phyloP scores from a whole-genome alignment of 345 rosid species.

The Atalantia buxifolia region DNA sequence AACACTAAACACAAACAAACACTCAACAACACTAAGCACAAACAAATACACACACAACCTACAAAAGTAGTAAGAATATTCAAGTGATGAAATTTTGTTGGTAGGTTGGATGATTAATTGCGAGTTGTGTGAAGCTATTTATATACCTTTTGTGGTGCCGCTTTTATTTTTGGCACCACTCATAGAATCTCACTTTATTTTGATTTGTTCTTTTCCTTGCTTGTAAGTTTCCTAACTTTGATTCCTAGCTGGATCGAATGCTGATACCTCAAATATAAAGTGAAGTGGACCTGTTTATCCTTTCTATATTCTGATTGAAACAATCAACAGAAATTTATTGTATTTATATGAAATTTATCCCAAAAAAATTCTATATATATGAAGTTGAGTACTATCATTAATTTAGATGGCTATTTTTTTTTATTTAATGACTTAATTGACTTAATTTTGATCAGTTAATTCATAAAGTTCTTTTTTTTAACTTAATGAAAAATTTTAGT shows the following conservation, averaged over 20 bases:
- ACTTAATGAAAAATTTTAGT: no score
- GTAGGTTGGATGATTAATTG: background rate
- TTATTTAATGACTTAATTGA: no score
- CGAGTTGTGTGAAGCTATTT: background rate
- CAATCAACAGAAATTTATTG: background rate
- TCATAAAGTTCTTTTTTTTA: no score
- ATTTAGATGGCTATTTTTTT: no score
- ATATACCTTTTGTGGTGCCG: background rate
- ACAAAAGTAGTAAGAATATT: background rate
- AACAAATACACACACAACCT: background rate
- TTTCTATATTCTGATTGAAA: background rate
- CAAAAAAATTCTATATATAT: no score
- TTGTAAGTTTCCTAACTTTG: background rate
- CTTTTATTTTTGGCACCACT: background rate
- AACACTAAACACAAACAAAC: background rate
- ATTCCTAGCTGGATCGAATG: background rate
- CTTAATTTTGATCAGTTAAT: no score
- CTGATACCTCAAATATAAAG: conserved; percentile 13
- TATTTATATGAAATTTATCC: no score
- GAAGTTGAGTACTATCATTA: background rate
- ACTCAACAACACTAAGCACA: background rate
- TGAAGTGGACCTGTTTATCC: conserved; percentile 6
- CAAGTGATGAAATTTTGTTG: background rate
- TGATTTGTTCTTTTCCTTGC: background rate
- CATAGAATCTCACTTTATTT: conserved; percentile 7